Conservation (phyloP, 1,284 basidiomycete genomes). For the Calocybe gambosa region DNA sequence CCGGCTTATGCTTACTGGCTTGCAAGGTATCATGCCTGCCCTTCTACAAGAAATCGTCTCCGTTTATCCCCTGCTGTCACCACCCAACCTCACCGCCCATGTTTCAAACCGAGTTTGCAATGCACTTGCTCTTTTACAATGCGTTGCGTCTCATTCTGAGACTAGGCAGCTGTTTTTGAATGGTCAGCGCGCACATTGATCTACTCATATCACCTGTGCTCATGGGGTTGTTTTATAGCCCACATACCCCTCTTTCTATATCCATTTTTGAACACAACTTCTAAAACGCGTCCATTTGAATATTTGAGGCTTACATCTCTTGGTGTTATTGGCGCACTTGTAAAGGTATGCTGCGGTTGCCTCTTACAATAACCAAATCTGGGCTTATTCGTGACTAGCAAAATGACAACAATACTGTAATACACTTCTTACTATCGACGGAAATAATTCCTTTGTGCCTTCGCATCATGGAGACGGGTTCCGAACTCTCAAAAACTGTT, state of each 20-base stretch:
- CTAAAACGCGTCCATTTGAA: constrained; percentile 98
- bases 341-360: constrained; percentile 59
- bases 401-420: constrained; percentile 99
- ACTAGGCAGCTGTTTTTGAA: constrained; percentile 90
- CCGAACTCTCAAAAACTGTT: constrained; percentile 98
- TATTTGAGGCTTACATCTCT: constrained; percentile 96
- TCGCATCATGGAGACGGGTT: constrained; percentile 99
- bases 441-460: constrained; percentile 99
- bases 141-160: constrained; percentile 94
- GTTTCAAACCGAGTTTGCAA: constrained; percentile 99
- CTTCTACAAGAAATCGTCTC: constrained; percentile 97
- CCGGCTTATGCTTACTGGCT: neutral
- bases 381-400: constrained; percentile 45
- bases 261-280: constrained; percentile 98
- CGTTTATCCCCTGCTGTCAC: constrained; percentile 94
- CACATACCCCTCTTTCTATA: constrained; percentile 99
- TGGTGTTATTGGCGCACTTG: constrained; percentile 97
- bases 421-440: constrained; percentile 98
- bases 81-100: constrained; percentile 95
- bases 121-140: constrained; percentile 94
- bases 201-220: neutral
- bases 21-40: constrained; percentile 93
- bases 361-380: neutral
- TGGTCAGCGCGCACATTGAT: constrained; percentile 40
- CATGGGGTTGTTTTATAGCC: constrained; percentile 41